Conservation (phyloP, 2,329 filamentous ascomycete genomes). For the Annulohypoxylon truncatum region DNA sequence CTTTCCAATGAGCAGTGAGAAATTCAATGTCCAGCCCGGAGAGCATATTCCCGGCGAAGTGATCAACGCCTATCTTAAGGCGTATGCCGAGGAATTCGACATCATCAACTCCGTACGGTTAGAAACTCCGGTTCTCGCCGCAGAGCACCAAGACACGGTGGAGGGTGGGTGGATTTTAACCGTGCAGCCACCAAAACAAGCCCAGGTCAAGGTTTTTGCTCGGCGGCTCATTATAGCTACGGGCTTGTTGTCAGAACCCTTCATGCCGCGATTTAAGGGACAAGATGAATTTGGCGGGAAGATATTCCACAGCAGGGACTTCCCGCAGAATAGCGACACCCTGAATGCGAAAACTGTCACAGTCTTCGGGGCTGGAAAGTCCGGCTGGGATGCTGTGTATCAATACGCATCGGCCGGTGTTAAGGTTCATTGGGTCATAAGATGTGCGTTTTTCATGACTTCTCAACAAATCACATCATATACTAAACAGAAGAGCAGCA, state of each 20-base stretch:
- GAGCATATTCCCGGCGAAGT: constrained; percentile 69
- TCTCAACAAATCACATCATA: not conserved
- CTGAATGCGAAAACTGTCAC: constrained; percentile 56
- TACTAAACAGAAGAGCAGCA: constrained; percentile 37
- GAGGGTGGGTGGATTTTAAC: constrained; percentile 51
- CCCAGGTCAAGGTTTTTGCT: constrained; percentile 47
- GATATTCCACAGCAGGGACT: constrained; percentile 69
- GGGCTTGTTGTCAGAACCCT: constrained; percentile 68
- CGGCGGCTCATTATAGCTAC: constrained; percentile 70
- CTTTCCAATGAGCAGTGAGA: constrained; percentile 73
- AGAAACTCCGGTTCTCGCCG: constrained; percentile 61
- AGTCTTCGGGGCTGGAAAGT: constrained; percentile 71
- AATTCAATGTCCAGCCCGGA: constrained; percentile 58
- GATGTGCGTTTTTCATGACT: constrained; percentile 45
- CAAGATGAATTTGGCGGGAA: constrained; percentile 62
- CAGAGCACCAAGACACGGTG: constrained; percentile 59
- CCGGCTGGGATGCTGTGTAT: constrained; percentile 72
- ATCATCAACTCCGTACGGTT: constrained; percentile 62
- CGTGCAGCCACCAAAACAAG: constrained; percentile 9
- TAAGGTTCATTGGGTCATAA: constrained; percentile 68
- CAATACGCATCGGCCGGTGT: constrained; percentile 64
- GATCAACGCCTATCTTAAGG: constrained; percentile 67
- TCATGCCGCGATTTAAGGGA: constrained; percentile 63
- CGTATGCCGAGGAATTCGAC: constrained; percentile 65
- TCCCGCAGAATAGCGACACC: constrained; percentile 53